Evolutionary conservation across 306 rosid genomes (phyloP), one percentile per base, ranked within the genome.

Genomic region (Vigna angularis): DNA sequence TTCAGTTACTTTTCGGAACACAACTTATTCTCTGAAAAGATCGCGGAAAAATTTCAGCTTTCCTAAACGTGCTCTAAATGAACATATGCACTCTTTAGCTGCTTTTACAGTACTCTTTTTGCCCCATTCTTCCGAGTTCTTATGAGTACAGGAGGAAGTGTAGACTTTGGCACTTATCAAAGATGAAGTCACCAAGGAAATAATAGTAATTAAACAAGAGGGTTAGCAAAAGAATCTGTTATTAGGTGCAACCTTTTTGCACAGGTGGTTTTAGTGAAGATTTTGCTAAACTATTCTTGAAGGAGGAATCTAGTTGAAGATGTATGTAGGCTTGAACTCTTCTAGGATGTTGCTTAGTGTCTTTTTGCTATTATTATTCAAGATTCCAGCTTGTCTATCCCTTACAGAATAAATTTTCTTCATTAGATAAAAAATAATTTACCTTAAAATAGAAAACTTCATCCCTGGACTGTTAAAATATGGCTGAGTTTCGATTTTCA

Each of bases 201-300:
- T 58, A 58, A 61, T 62, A 62, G 36, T 17, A 42, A 67, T 57
- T 11, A 22, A 15, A 20, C 3, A 50, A 22, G 22, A 58, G 49
- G 17, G 24, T 57, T 69, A 70, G 70, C 62, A 10, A 6, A 55
- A 26, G 56, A 22, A 4, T 10, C 32, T 52, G 6, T 3, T 32
- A 13, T 20, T 36, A 20, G 15, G 28, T 24, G 67, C 9, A 16
- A 59, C 61, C 34, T 48, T 20, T 50, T 28, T 30, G 18, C 9
- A 5, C 67, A 26, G 24, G 17, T 44, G 68, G 38, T 70, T 62
- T 49, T 70, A 36, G 11, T 38, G 51, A 12, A 71, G 65, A 36
- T 61, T 61, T 28, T 61, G 8, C 77, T 65, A 18, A 52, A 64
- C 36, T 42, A 52, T 63, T 64, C 59, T 48, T 56, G 20, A 51